Conservation (phyloP, 768 basidiomycete species). For the Phallus indusiatus region DNA sequence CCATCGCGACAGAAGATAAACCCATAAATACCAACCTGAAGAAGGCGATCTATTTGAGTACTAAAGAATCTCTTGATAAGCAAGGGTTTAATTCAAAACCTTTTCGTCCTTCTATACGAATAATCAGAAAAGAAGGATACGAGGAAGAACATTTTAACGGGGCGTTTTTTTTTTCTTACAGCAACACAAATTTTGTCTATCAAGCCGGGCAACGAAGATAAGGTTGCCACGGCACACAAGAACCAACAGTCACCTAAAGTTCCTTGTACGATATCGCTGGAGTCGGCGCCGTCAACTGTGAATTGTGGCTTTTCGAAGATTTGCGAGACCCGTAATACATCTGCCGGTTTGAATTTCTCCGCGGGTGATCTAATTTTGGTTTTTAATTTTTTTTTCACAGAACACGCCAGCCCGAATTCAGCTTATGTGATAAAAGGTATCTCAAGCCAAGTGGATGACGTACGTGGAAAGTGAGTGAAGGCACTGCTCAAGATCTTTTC, state of each 20-base stretch:
- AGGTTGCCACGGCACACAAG: constrained; percentile 40
- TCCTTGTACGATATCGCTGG: constrained; percentile 41
- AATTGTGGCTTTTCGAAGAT: constrained; percentile 45
- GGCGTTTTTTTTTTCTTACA: too few relatives aligned
- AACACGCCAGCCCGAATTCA: not conserved
- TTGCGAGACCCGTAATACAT: constrained; percentile 38
- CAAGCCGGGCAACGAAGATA: constrained; percentile 33
- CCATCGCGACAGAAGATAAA: constrained; percentile 48
- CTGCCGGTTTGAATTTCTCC: constrained; percentile 23
- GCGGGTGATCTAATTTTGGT: not conserved
- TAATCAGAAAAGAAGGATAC: not conserved
- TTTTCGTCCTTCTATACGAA: constrained; percentile 32
- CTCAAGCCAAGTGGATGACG: not conserved
- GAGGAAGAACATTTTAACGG: not conserved
- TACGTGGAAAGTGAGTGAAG: constrained; percentile 28
- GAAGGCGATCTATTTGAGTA: not conserved
- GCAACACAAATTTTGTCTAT: constrained; percentile 46
- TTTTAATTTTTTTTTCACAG: too few relatives aligned
- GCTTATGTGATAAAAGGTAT: not conserved
- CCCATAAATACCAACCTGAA: constrained; percentile 43
- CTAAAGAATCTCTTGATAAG: not conserved
- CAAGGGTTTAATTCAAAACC: not conserved
- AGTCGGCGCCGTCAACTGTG: constrained; percentile 33
- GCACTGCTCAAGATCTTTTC: constrained; percentile 31
- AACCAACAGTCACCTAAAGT: constrained; percentile 46